Evolutionary conservation across 441 rosid species (phyloP), one percentile per base, ranked within the genome.

Genomic region (Populus hybrid): DNA sequence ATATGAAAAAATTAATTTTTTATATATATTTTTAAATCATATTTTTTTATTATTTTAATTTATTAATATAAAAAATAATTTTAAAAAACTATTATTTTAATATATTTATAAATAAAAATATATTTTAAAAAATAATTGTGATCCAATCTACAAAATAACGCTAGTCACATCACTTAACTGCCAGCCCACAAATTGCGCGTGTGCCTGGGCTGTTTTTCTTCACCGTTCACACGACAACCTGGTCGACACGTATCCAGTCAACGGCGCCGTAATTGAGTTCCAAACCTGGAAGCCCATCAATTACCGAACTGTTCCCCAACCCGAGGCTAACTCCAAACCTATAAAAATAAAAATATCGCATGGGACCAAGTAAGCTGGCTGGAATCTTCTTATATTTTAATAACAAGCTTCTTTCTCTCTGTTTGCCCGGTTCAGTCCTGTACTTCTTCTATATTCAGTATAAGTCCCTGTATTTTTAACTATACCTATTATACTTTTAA

Each of bases 281-380:
- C 76, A 8, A 26, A 53, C 38, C 69, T 10, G 74, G 34, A 57
- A 36, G 6, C 76, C 82, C 30, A 59, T 36, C 72, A 79, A 76
- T 66, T 69, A 11, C 42, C 78, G 18, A 69, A 42, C 67, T 57
- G 76, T 73, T 72, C 42, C 3, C 16, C 26, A 2, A 2, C 2
- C 75, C 84, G 66, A 80, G 71, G 82, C 85, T 21, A 53, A 67
- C 19, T 70, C 86, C 84, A 28, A 81, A 69, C 74, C 78, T n/a
- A 42, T 10, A 2, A 11, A 26, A 19, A 71, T 6, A n/a, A 50
- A 71, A 71, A 71, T 21, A 26, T 50, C 63, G 71, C 50, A 35
- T 8, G 46, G 36, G 23, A 35, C 69, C 34, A 50, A 0, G 19
- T 50, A 16, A 67, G n/a, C 70, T 69, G 36, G 71, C 71, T 69